Percentiles rank a stretch among this genome's conserved stretches.
These are phyloP conservation scores for Neopestalotiopsis sp. DNA, from an alignment of 2,329 filamentous ascomycete genomes.

Conservation along the genomic window DNA sequence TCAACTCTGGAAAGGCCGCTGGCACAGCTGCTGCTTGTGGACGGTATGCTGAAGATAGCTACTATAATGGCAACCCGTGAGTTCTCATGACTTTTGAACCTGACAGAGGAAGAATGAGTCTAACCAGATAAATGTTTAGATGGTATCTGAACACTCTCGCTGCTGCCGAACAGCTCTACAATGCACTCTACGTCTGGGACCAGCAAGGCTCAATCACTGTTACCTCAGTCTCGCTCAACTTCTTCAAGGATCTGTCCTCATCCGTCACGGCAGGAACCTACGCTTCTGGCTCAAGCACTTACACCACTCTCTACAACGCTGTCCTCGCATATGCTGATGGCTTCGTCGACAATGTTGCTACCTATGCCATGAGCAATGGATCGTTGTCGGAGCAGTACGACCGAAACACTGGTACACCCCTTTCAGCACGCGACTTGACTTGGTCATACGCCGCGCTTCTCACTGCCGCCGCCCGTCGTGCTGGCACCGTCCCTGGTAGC, in stretches of 20 bases:
- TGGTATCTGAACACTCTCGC: constrained; percentile 82
- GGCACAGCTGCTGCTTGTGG: constrained; percentile 68
- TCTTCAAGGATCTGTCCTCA: constrained; percentile 72
- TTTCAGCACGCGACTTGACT: constrained; percentile 68
- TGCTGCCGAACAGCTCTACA: constrained; percentile 81
- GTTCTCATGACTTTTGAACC: constrained; percentile 7
- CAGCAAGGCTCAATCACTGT: constrained; percentile 67
- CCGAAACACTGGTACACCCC: constrained; percentile 54
- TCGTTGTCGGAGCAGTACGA: constrained; percentile 72
- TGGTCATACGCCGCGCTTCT: constrained; percentile 57
- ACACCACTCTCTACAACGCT: constrained; percentile 61
- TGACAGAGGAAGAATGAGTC: neutral
- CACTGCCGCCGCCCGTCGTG: constrained; percentile 64
- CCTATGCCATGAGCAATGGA: constrained; percentile 68
- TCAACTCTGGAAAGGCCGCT: constrained; percentile 70
- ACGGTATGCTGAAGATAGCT: constrained; percentile 74
- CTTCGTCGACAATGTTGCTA: constrained; percentile 66
- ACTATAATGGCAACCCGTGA: constrained; percentile 76
- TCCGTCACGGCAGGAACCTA: constrained; percentile 68
- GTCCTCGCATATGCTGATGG: constrained; percentile 64
- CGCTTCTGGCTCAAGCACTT: constrained; percentile 50
- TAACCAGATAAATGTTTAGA: constrained; percentile 25
- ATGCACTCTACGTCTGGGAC: constrained; percentile 76
- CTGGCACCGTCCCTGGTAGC: constrained; percentile 58
- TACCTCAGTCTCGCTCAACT: constrained; percentile 67